A percentile compares a stretch with the other conserved stretches of the same genome.
phyloP scores from a whole-genome alignment of 2,329 filamentous ascomycete genomes.

The Fusarium agapanthi region DNA sequence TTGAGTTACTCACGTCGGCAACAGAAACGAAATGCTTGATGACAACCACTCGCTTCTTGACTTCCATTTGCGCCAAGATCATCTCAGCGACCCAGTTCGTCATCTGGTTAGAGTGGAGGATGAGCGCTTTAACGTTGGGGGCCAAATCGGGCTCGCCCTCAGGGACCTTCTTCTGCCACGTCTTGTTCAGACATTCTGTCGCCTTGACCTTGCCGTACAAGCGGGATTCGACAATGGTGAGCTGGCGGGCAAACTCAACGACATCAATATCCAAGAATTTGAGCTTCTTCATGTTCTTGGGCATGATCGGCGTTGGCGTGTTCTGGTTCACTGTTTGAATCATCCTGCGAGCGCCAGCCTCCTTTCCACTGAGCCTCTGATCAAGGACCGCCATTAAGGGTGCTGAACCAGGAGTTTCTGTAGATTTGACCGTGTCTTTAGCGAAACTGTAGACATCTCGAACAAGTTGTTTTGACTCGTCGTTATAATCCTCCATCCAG shows the following conservation, averaged over 20 bases:
- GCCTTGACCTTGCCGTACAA: constrained; percentile 96
- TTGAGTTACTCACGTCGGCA: constrained; percentile 78
- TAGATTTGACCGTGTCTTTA: constrained; percentile 89
- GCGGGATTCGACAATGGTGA: constrained; percentile 95
- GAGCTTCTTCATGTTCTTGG: constrained; percentile 99
- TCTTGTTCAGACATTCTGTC: constrained; percentile 97
- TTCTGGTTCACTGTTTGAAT: constrained; percentile 86
- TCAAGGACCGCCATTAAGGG: constrained; percentile 88
- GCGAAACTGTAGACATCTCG: constrained; percentile 91
- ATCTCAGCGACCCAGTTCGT: constrained; percentile 99
- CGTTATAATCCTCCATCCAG: constrained; percentile 96
- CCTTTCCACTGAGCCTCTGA: constrained; percentile 87
- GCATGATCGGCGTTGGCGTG: constrained; percentile 87
- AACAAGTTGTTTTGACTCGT: constrained; percentile 84
- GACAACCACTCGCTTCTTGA: constrained; percentile 94
- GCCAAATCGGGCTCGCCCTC: constrained; percentile 86
- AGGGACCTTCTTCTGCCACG: constrained; percentile 94
- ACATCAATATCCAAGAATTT: constrained; percentile 98
- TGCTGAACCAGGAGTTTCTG: constrained; percentile 87
- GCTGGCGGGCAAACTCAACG: constrained; percentile 94
- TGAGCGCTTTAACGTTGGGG: constrained; percentile 93
- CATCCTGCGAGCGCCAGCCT: constrained; percentile 84
- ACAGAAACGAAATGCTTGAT: constrained; percentile 99
- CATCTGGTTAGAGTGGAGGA: constrained; percentile 97
- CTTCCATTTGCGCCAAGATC: constrained; percentile 93